phyloP scores from a whole-genome alignment of 139 green algal genomes.

The Desmodesmus armatus region DNA sequence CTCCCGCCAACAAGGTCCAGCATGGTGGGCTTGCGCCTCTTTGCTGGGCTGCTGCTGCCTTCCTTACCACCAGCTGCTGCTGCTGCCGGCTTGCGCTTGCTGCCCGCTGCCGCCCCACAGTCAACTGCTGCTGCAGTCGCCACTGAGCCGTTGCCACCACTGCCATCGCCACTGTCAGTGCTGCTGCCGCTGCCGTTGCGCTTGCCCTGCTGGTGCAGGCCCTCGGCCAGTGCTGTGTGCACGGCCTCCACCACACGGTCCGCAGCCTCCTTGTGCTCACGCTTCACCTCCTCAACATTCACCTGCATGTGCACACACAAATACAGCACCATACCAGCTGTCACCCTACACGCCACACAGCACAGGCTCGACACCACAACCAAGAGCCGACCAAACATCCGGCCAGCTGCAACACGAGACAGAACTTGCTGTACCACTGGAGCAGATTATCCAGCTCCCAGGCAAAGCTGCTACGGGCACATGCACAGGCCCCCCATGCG shows the following conservation, averaged over 20 bases:
- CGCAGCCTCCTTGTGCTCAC: constrained; percentile 42
- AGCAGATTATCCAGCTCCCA: no score
- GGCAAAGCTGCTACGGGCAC: no score
- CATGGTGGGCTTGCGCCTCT: constrained; percentile 46
- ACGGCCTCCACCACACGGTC: constrained; percentile 58
- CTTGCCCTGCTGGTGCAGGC: constrained; percentile 55
- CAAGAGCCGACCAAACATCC: no score
- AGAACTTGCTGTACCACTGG: no score
- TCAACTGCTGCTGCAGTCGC: neutral
- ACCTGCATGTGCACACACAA: constrained; percentile 55
- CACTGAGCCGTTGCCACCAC: neutral
- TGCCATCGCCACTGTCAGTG: neutral
- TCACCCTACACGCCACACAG: no score
- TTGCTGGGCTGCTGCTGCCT: neutral
- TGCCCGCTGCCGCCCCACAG: constrained; percentile 4
- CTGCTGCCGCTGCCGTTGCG: constrained; percentile 1
- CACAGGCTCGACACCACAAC: no score
- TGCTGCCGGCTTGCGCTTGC: constrained; percentile 21
- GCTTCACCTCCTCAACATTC: constrained; percentile 62
- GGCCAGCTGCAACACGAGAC: no score
- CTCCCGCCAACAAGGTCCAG: constrained; percentile 52
- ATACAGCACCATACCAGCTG: no score
- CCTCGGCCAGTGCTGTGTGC: constrained; percentile 48
- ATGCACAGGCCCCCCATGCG: no score
- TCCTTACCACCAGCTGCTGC: neutral